These are phyloP conservation scores for Neoscytalidium dimidiatum DNA, from an alignment of 2,329 filamentous ascomycete genomes.

Conservation along the genomic window DNA sequence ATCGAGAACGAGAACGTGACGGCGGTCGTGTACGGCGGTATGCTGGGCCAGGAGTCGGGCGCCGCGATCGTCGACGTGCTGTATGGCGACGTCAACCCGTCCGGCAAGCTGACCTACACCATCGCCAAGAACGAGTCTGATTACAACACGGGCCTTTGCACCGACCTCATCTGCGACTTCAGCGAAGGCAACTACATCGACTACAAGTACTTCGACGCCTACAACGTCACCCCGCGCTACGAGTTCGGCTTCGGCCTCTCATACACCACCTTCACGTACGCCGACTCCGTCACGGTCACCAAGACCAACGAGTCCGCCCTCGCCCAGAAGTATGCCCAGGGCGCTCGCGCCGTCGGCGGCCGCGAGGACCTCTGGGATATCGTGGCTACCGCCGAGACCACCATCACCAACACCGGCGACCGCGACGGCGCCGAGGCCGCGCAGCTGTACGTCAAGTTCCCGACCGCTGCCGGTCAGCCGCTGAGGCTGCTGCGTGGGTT, in stretches of 20 bases:
- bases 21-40: constrained; percentile 17
- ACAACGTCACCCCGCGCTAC: constrained; percentile 40
- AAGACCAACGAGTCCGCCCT: background rate
- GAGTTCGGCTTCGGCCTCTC: constrained; percentile 21
- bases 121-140: constrained; percentile 72
- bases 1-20: constrained; percentile 21
- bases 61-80: constrained; percentile 78
- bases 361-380: constrained; percentile 17
- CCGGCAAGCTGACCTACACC: constrained; percentile 82
- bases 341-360: constrained; percentile 14
- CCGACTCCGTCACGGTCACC: constrained; percentile 31
- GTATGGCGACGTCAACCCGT: constrained; percentile 75
- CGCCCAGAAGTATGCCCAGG: constrained; percentile 23
- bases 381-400: constrained; percentile 10
- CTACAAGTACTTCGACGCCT: constrained; percentile 47
- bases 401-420: constrained; percentile 22
- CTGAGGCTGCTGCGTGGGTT: constrained; percentile 23
- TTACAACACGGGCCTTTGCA: constrained; percentile 47
- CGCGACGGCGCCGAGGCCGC: constrained; percentile 22
- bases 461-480: constrained; percentile 19
- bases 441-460: constrained; percentile 24
- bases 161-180: constrained; percentile 24
- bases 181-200: constrained; percentile 48
- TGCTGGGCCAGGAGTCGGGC: constrained; percentile 63
- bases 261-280: constrained; percentile 19